phyloP scores from a whole-genome alignment of 148 eudicot species.

The Chenopodium formosanum region DNA sequence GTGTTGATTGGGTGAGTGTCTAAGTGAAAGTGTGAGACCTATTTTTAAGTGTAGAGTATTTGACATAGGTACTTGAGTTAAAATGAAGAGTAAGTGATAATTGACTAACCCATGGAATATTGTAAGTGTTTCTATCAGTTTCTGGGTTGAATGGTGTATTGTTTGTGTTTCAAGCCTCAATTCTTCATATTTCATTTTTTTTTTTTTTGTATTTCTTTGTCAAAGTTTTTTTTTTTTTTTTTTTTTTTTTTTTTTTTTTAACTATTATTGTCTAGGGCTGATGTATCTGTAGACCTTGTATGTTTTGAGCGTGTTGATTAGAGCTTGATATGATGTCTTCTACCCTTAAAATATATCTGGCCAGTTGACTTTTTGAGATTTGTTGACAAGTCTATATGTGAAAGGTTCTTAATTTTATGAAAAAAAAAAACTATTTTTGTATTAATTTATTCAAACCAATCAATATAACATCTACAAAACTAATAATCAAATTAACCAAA shows the following conservation, averaged over 20 bases:
- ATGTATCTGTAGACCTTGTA: not conserved
- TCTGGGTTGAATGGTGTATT: not conserved
- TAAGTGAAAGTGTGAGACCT: no score
- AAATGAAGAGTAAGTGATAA: not conserved
- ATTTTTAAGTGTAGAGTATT: no score
- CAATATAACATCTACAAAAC: no score
- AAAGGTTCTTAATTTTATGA: not conserved
- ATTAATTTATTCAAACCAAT: no score
- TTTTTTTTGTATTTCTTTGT: no score
- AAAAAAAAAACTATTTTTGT: no score
- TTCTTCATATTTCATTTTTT: no score
- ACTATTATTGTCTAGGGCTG: not conserved
- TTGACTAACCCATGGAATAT: not conserved
- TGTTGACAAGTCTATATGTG: not conserved
- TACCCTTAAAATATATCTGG: not conserved
- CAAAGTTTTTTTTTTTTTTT: no score
- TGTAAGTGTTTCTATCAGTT: not conserved
- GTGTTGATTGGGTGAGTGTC: no score
- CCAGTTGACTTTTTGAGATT: not conserved
- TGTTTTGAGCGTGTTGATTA: not conserved
- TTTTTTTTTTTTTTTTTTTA: no score
- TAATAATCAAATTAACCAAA: not conserved
- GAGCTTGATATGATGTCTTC: not conserved
- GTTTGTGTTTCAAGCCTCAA: not conserved
- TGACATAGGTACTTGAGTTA: no score